Evolutionary conservation across 768 basidiomycete species (phyloP).

Genomic region (Coprinellus aureogranulatus): DNA sequence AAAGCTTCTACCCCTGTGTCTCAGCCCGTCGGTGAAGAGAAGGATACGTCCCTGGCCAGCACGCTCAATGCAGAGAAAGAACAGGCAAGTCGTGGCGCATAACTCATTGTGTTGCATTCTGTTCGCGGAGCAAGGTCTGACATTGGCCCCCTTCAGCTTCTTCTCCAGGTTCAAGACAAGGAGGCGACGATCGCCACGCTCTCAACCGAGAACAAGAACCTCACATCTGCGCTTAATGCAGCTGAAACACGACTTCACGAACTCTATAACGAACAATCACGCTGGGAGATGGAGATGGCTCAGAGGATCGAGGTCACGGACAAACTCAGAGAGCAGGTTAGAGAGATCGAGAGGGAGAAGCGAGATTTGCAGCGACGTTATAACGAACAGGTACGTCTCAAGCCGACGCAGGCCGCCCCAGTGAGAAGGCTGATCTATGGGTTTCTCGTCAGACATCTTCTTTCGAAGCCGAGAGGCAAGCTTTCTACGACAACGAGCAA

Average conservation of each 20-base stretch:
- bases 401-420: background rate
- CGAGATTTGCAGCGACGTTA: conserved; percentile 78
- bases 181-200: conserved; percentile 65
- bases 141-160: conserved; percentile 46
- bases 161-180: conserved; percentile 76
- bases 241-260: conserved; percentile 76
- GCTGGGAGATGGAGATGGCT: conserved; percentile 79
- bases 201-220: conserved; percentile 59
- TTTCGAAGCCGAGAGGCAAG: conserved; percentile 89
- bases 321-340: conserved; percentile 75
- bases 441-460: conserved; percentile 59
- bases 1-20: conserved; percentile 41
- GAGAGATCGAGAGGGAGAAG: conserved; percentile 87
- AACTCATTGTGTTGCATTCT: conserved; percentile 14
- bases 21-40: conserved; percentile 43
- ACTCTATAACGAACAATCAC: conserved; percentile 75
- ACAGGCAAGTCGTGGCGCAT: conserved; percentile 50
- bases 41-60: conserved; percentile 51
- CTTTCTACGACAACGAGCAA: conserved; percentile 91
- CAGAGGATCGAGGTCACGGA: conserved; percentile 81
- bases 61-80: conserved; percentile 79
- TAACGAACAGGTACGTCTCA: conserved; percentile 72
- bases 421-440: conserved; percentile 8
- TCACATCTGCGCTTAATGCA: conserved; percentile 61
- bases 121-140: conserved; percentile 1